Percentiles rank a stretch among this genome's conserved stretches.
Evolutionary conservation across 1,284 basidiomycete species (phyloP).

Genomic region (Chalciporus piperatoides): DNA sequence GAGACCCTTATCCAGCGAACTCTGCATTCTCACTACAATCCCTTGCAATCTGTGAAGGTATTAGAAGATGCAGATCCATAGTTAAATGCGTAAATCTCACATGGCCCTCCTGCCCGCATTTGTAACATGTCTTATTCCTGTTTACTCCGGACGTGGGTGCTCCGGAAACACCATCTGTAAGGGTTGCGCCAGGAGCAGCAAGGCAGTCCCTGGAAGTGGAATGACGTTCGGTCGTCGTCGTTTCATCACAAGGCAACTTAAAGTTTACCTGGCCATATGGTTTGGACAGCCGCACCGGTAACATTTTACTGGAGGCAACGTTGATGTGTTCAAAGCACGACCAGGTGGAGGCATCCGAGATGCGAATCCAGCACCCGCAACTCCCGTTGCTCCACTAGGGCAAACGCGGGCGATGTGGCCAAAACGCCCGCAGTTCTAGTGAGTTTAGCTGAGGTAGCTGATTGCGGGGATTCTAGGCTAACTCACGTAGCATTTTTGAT

Average conservation of each 20-base stretch:
- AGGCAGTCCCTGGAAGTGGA: conserved; percentile 64
- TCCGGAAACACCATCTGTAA: conserved; percentile 43
- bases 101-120: conserved; percentile 82
- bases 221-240: conserved; percentile 6
- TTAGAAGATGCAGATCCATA: conserved; percentile 2
- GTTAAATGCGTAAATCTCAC: conserved; percentile 40
- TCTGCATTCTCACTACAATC: conserved; percentile 68
- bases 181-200: conserved; percentile 58
- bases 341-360: conserved; percentile 69
- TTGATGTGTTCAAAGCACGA: conserved; percentile 68
- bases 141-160: conserved; percentile 42
- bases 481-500: conserved; percentile 82
- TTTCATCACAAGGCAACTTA: not conserved
- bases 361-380: conserved; percentile 46
- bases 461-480: conserved; percentile 3
- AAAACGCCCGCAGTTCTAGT: conserved; percentile 71
- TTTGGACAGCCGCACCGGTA: conserved; percentile 80
- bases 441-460: conserved; percentile 14
- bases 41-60: conserved; percentile 60
- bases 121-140: conserved; percentile 79
- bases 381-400: conserved; percentile 46
- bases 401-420: conserved; percentile 79
- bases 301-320: conserved; percentile 76
- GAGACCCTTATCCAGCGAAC: conserved; percentile 36
- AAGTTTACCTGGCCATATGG: conserved; percentile 70